Conservation (phyloP, 1,139 yeast species). For the Candida gigantensis region DNA sequence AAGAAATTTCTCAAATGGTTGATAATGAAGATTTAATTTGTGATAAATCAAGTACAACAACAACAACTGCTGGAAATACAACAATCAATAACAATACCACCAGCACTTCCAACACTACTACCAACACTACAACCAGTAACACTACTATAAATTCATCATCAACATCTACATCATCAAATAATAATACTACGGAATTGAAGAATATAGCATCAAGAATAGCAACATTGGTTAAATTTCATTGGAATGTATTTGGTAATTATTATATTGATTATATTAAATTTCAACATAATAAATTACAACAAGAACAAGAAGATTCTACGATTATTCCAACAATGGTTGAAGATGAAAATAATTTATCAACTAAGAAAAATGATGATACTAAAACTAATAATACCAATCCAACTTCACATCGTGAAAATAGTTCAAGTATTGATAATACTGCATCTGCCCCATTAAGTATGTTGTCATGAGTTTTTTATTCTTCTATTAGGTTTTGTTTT, state of each 20-base stretch:
- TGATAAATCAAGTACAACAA: no score
- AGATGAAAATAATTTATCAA: constrained; percentile 3
- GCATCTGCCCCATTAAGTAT: constrained; percentile 16
- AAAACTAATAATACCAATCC: constrained; percentile 2
- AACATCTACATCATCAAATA: constrained; percentile 16
- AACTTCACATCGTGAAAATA: constrained; percentile 4
- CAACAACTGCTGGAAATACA: no score
- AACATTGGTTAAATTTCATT: constrained; percentile 66
- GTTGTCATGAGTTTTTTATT: constrained; percentile 9
- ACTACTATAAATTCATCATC: neutral
- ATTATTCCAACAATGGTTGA: constrained; percentile 8
- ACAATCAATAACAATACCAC: constrained; percentile 3
- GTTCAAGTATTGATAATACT: constrained; percentile 10
- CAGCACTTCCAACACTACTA: neutral
- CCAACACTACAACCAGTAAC: neutral
- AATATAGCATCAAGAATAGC: constrained; percentile 54
- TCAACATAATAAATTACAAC: constrained; percentile 14
- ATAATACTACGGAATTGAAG: constrained; percentile 43
- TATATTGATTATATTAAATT: constrained; percentile 28
- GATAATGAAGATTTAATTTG: constrained; percentile 14
- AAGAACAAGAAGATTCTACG: constrained; percentile 9
- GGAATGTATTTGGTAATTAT: constrained; percentile 68
- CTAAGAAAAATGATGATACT: constrained; percentile 3
- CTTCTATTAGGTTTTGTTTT: constrained; percentile 1
- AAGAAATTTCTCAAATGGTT: constrained; percentile 28